Conservation (phyloP, 768 basidiomycete genomes). For the Termitomyces sp. region DNA sequence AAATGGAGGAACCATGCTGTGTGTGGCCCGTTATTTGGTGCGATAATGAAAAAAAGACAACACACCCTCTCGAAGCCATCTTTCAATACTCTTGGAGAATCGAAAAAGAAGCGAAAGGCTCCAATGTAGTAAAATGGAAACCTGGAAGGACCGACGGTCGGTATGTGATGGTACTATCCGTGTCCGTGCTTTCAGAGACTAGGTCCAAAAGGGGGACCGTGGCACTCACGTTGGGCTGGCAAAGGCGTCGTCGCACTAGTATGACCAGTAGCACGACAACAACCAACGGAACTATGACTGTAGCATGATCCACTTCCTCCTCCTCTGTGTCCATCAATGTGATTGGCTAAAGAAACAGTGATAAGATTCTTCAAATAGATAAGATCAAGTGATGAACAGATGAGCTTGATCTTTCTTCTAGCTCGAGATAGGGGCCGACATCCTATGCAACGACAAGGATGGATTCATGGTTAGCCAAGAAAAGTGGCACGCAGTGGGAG, state of each 20-base stretch:
- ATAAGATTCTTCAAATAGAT: neutral
- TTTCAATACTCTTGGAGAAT: constrained; percentile 1
- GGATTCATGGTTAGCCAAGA: neutral
- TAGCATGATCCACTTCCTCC: constrained; percentile 6
- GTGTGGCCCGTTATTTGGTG: neutral
- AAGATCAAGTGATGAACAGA: constrained; percentile 3
- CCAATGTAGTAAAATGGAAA: constrained; percentile 18
- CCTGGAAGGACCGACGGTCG: constrained; percentile 14
- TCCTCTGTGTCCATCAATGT: neutral
- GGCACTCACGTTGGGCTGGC: constrained; percentile 5
- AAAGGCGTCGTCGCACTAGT: neutral
- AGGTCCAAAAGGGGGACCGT: neutral
- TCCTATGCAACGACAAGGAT: neutral
- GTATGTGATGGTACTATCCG: constrained; percentile 20
- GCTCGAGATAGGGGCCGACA: constrained; percentile 1
- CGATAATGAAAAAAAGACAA: neutral
- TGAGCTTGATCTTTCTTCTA: neutral
- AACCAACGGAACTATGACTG: neutral
- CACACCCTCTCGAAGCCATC: constrained; percentile 6
- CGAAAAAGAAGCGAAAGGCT: constrained; percentile 13
- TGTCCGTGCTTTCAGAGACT: neutral
- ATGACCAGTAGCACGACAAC: neutral
- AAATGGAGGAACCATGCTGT: constrained; percentile 3
- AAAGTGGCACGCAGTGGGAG: neutral
- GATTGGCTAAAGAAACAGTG: neutral